A percentile compares a stretch with the other conserved stretches of the same genome.
Conservation (phyloP, 2,329 filamentous ascomycete species). For the Verticillium albo-atrum region DNA sequence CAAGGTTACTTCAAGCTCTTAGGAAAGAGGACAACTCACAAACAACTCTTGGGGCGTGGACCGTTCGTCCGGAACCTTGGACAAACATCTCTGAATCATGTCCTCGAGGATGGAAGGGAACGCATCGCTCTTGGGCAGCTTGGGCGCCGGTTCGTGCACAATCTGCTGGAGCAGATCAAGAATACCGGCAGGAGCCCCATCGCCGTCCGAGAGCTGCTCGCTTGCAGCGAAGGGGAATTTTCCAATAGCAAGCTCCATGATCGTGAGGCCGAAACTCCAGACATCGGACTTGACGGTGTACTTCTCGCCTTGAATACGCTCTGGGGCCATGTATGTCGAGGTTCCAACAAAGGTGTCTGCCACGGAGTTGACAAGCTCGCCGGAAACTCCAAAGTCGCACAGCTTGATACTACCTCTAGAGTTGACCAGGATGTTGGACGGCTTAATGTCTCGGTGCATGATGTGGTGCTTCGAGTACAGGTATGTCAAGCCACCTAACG, state of each 20-base stretch:
- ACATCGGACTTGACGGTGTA: slow-evolving; percentile 99
- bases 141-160: slow-evolving; percentile 91
- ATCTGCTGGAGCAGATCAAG: slow-evolving; percentile 95
- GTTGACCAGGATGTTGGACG: slow-evolving; percentile 95
- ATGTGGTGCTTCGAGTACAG: slow-evolving; percentile 94
- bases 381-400: slow-evolving; percentile 98
- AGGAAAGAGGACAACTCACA: slow-evolving; percentile 47
- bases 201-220: slow-evolving; percentile 65
- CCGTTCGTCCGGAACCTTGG: slow-evolving; percentile 81
- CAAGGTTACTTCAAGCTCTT: background rate
- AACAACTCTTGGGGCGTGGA: slow-evolving; percentile 92
- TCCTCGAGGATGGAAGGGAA: slow-evolving; percentile 94
- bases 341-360: slow-evolving; percentile 98
- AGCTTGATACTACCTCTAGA: slow-evolving; percentile 93
- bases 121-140: slow-evolving; percentile 91
- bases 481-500: slow-evolving; percentile 88
- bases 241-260: slow-evolving; percentile 97
- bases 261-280: slow-evolving; percentile 91
- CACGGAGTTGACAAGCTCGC: slow-evolving; percentile 95
- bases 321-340: slow-evolving; percentile 98
- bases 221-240: slow-evolving; percentile 89
- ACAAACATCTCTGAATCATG: slow-evolving; percentile 93
- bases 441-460: slow-evolving; percentile 99
- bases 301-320: slow-evolving; percentile 92
- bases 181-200: slow-evolving; percentile 87